Evolutionary conservation across 306 rosid genomes (phyloP).

Genomic region (Cicer bijugum): DNA sequence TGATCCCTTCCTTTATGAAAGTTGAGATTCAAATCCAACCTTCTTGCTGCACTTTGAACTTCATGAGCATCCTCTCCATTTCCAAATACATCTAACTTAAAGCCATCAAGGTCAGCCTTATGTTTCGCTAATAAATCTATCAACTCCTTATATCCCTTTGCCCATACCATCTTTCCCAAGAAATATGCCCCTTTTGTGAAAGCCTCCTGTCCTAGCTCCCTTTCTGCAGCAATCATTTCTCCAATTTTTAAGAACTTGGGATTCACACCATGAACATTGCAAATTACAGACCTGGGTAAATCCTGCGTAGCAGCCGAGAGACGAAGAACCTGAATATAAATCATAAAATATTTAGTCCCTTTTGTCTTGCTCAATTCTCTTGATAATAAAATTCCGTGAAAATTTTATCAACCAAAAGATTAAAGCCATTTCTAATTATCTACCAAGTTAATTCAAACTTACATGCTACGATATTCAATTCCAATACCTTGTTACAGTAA

Average conservation of each 20-base stretch:
- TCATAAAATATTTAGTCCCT: slow-evolving; percentile 29
- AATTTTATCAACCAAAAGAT: slow-evolving; percentile 25
- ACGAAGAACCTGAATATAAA: slow-evolving; percentile 81
- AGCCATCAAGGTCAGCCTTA: slow-evolving; percentile 80
- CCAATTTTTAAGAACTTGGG: slow-evolving; percentile 91
- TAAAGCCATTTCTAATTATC: slow-evolving; percentile 26
- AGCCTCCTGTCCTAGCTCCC: slow-evolving; percentile 74
- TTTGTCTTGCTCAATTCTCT: slow-evolving; percentile 27
- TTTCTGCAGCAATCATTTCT: slow-evolving; percentile 75
- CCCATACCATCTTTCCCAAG: slow-evolving; percentile 99
- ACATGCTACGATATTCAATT: slow-evolving; percentile 25
- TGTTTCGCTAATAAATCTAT: slow-evolving; percentile 79
- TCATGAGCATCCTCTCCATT: slow-evolving; percentile 94
- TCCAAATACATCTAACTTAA: slow-evolving; percentile 91
- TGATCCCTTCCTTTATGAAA: slow-evolving; percentile 97
- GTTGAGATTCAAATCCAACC: slow-evolving; percentile 82
- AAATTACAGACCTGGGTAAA: slow-evolving; percentile 83
- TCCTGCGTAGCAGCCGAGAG: slow-evolving; percentile 98
- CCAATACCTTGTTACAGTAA: slow-evolving; percentile 79
- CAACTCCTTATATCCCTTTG: slow-evolving; percentile 90
- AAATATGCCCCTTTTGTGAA: slow-evolving; percentile 97
- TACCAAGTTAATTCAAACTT: slow-evolving; percentile 19
- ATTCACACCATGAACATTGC: slow-evolving; percentile 99
- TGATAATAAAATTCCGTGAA: slow-evolving; percentile 11
- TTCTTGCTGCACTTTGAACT: slow-evolving; percentile 82